Percentiles rank a stretch among this genome's conserved stretches.
These are phyloP conservation scores for maize (Zea mays) DNA, from an alignment of 176 grass and related monocot genomes.

Conservation along the genomic window DNA sequence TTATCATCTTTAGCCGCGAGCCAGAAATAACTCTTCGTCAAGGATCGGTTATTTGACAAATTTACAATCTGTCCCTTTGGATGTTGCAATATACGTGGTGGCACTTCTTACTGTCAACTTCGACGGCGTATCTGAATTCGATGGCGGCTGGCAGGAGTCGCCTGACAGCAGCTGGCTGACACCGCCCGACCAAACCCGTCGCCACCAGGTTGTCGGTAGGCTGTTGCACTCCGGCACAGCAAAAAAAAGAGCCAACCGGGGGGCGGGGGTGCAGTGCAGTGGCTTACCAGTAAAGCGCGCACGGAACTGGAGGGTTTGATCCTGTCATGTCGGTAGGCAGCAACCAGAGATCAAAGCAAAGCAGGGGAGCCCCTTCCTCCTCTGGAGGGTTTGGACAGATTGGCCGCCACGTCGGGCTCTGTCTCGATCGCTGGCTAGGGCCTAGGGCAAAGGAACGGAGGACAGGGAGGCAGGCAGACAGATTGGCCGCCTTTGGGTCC, in stretches of 20 bases:
- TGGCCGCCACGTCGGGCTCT: neutral
- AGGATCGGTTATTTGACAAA: too few relatives aligned
- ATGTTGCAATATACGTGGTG: too few relatives aligned
- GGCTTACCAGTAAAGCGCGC: neutral
- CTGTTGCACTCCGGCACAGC: constrained; percentile 8
- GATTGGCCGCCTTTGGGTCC: constrained; percentile 43
- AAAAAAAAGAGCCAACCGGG: neutral
- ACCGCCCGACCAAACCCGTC: neutral
- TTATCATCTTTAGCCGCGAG: too few relatives aligned
- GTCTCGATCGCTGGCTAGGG: neutral
- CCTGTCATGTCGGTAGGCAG: constrained; percentile 50
- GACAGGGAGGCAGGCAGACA: constrained; percentile 33
- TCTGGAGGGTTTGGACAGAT: neutral
- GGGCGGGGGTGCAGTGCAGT: neutral
- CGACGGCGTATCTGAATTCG: too few relatives aligned
- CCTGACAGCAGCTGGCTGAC: too few relatives aligned
- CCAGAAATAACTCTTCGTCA: too few relatives aligned
- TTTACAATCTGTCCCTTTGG: too few relatives aligned
- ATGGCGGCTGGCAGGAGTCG: too few relatives aligned
- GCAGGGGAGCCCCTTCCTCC: constrained; percentile 1
- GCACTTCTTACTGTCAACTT: too few relatives aligned
- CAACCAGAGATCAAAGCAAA: constrained; percentile 3
- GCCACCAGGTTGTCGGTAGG: neutral
- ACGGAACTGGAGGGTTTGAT: constrained; percentile 30
- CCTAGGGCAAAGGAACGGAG: neutral